Evolutionary conservation across 176 grass and related monocot species (phyloP).

Genomic region (Thinopyrum elongatum): DNA sequence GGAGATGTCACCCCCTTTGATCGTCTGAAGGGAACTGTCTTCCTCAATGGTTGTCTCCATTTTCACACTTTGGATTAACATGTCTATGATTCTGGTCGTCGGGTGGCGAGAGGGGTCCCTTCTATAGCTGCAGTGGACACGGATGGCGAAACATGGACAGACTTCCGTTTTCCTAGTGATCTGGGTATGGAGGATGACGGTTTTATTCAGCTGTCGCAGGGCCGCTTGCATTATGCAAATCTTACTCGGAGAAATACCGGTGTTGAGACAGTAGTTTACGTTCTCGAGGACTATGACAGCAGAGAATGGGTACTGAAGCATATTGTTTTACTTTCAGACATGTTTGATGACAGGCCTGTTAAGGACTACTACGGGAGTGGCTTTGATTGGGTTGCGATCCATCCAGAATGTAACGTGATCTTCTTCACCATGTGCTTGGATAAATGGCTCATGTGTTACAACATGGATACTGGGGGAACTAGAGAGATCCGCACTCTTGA

Average conservation of each 20-base stretch:
- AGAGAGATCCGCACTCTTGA: background rate
- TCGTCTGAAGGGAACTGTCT: background rate
- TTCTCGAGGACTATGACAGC: background rate
- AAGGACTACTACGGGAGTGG: too few relatives aligned
- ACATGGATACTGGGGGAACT: background rate
- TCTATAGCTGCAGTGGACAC: background rate
- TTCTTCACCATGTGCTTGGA: background rate
- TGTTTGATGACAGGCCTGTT: background rate
- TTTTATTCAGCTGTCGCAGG: background rate
- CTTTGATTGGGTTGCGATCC: background rate
- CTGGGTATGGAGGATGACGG: background rate
- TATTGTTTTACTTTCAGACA: background rate
- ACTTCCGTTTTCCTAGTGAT: background rate
- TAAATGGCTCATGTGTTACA: background rate
- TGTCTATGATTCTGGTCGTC: background rate
- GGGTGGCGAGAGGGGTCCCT: background rate
- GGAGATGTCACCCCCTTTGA: background rate
- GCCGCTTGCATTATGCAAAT: background rate
- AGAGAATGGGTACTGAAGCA: background rate
- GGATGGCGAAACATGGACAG: background rate
- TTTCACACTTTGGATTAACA: background rate
- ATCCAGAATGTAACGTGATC: background rate
- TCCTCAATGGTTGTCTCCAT: background rate
- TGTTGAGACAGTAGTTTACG: background rate
- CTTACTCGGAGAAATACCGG: background rate